Percentiles rank a stretch among this genome's conserved stretches.
phyloP scores from a whole-genome alignment of 2,329 filamentous ascomycete genomes.

The Celoporthe dispersa region DNA sequence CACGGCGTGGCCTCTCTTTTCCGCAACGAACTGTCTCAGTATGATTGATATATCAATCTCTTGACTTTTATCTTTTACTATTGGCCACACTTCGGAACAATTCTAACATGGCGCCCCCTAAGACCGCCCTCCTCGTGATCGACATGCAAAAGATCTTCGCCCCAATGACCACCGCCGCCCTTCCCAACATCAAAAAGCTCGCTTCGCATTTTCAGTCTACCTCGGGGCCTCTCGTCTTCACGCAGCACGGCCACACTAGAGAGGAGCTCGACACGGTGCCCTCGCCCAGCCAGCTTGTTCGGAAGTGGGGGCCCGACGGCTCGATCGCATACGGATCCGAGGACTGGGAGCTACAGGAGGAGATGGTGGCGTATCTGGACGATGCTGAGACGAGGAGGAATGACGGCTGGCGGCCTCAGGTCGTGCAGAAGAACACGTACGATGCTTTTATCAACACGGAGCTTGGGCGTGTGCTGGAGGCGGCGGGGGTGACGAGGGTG shows the following conservation, averaged over 20 bases:
- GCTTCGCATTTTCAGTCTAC: constrained; percentile 28
- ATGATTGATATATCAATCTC: background rate
- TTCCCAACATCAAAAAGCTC: constrained; percentile 42
- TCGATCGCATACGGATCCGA: constrained; percentile 38
- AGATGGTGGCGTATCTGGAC: constrained; percentile 31
- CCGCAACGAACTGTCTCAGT: background rate
- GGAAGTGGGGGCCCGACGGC: constrained; percentile 42
- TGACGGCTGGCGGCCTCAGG: background rate
- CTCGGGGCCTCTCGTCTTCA: constrained; percentile 42
- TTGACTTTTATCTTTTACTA: background rate
- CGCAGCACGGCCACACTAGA: constrained; percentile 44
- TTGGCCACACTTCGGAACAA: background rate
- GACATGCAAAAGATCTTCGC: constrained; percentile 47
- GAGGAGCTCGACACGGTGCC: constrained; percentile 36
- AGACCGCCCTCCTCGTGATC: constrained; percentile 44
- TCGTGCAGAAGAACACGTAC: constrained; percentile 46
- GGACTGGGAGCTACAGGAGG: constrained; percentile 40
- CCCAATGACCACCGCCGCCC: constrained; percentile 39
- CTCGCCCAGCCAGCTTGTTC: constrained; percentile 43
- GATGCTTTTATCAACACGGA: constrained; percentile 44
- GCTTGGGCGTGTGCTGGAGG: constrained; percentile 36
- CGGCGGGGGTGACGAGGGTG: constrained; percentile 37
- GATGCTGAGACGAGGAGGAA: background rate
- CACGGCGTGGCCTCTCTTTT: background rate
- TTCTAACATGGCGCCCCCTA: constrained; percentile 17